These are phyloP conservation scores for Xylaria intraflava DNA, from an alignment of 495 filamentous ascomycete species.

Conservation along the genomic window DNA sequence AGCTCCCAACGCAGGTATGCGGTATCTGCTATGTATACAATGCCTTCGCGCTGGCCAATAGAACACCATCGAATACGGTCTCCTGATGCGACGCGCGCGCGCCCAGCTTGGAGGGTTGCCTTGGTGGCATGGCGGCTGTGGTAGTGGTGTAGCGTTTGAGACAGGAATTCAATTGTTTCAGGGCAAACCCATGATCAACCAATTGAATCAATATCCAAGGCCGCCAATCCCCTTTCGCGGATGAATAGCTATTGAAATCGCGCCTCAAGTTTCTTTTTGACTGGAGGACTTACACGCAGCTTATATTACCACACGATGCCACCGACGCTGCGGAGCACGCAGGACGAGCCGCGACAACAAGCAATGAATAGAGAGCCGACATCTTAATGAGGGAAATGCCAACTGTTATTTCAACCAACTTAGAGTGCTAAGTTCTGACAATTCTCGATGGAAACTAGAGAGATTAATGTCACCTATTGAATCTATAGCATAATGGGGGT, in stretches of 20 bases:
- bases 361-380: no score
- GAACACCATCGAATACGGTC: not conserved
- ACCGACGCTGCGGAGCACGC: no score
- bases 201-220: not conserved
- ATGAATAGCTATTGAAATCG: not conserved
- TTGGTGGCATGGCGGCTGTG: not conserved
- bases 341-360: no score
- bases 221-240: not conserved
- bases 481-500: no score
- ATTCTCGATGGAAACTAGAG: no score
- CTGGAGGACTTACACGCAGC: no score
- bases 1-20: slow-evolving; percentile 6
- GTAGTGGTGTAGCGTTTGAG: not conserved
- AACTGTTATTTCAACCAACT: no score
- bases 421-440: no score
- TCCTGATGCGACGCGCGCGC: not conserved
- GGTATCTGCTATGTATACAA: not conserved
- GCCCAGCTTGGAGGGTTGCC: not conserved
- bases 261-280: no score
- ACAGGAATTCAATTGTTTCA: not conserved
- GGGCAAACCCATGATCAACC: not conserved
- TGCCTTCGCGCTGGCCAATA: not conserved
- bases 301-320: no score
- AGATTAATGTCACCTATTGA: no score
- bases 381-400: no score